Base-by-base conservation (phyloP, 2,329 filamentous ascomycete genomes). In the Fusarium liriodendri region DNA sequence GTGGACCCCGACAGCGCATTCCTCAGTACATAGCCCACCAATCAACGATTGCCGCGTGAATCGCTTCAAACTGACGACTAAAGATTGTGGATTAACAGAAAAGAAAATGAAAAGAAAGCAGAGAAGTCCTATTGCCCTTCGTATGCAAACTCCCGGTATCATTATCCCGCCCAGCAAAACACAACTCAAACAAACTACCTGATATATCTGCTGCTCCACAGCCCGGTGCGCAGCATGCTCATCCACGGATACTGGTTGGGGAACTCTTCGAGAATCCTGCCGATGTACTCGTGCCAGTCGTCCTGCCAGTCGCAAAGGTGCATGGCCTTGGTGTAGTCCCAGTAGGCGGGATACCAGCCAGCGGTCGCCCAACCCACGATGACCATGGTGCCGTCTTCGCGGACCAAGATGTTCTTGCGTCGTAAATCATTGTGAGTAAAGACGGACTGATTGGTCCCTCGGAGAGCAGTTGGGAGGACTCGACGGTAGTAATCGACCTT, bases 391-490 rank as follows among this genome's bases (percentile, higher is more conserved):
- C 62, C 45, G n/a, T 18, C 52, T 2, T 37, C 47, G 6, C 66
- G 33, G 40, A 75, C 37, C 20, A 73, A 33, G 57, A 72, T 62
- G 35, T 75, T 75, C 16, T 58, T 33, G n/a, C 62, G 69, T 22
- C 70, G 64, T 2, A 75, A 37, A 32, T 70, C 71, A 11, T 50
- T 62, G 32, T 73, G 71, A 1, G 73, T 73, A 38, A 73, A 72
- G 16, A 70, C 47, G 3, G 67, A 61, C 25, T 20, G 13, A 13
- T 35, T 16, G 40, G 8, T 54, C 11, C 65, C 65, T 11, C 37
- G 25, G 8, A 69, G 58, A 8, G 45, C 58, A 22, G 16, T 57
- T 13, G 62, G 67, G 20, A 66, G 62, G 14, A 66, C 55, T 7
- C 47, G 67, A 35, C 52, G 40, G 40, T 70, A 64, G 29, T 55